phyloP scores from a whole-genome alignment of 306 rosid genomes.

The Quercus mongolica region DNA sequence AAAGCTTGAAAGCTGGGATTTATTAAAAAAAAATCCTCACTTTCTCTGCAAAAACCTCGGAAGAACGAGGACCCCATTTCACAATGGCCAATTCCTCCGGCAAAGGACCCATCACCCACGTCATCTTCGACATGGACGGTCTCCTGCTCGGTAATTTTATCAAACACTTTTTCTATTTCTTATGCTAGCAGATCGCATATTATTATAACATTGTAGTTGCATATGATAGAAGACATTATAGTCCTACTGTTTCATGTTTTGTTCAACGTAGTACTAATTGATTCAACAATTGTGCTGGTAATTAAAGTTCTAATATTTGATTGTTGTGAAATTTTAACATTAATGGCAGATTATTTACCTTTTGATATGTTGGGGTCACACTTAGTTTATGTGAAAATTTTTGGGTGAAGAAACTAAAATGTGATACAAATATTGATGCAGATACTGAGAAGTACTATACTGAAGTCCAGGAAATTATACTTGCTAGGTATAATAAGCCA shows the following conservation, averaged over 20 bases:
- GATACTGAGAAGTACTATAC: conserved; percentile 90
- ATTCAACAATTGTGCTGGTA: background rate
- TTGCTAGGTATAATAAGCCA: conserved; percentile 71
- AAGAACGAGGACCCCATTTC: background rate
- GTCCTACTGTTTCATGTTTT: too few species aligned
- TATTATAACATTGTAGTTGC: too few species aligned
- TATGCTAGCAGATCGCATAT: too few species aligned
- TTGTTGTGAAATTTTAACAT: background rate
- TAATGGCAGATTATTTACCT: background rate
- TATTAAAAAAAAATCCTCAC: too few species aligned
- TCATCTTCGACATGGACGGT: conserved; percentile 95
- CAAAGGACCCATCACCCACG: conserved; percentile 52
- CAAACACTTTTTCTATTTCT: background rate
- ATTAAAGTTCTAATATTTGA: background rate
- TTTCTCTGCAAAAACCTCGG: background rate
- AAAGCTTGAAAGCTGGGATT: too few species aligned
- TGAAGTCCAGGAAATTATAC: conserved; percentile 77
- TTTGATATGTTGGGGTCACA: background rate
- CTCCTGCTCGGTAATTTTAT: conserved; percentile 70
- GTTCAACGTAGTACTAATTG: background rate
- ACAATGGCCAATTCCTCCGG: conserved; percentile 50
- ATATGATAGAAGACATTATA: too few species aligned
- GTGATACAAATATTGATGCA: conserved; percentile 28
- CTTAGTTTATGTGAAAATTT: background rate
- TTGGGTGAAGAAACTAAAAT: conserved; percentile 1